Evolutionary conservation across 192 early-diverging fungal genomes (phyloP).

Genomic region (Coemansia sp.): DNA sequence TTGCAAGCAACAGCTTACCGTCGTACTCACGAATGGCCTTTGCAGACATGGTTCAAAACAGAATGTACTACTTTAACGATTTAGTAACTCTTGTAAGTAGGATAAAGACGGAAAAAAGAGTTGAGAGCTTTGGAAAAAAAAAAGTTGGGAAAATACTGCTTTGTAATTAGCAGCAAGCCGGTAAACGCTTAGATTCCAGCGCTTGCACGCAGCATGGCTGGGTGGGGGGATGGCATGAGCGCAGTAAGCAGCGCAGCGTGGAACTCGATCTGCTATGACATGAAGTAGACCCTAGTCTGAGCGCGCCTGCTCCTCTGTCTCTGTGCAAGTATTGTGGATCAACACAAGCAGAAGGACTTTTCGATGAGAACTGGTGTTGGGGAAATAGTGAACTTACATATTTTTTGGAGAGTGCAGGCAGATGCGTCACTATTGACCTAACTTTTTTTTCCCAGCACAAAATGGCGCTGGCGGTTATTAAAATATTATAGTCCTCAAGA

Average conservation of each 20-base stretch:
- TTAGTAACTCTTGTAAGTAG: too few relatives aligned
- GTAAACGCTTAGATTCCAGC: too few relatives aligned
- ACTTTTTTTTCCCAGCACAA: background rate
- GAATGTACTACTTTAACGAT: too few relatives aligned
- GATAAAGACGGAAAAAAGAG: too few relatives aligned
- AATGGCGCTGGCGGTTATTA: too few relatives aligned
- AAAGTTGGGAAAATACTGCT: too few relatives aligned
- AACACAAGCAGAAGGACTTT: background rate
- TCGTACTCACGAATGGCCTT: conserved; percentile 97
- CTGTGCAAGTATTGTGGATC: background rate
- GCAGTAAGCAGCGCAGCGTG: too few relatives aligned
- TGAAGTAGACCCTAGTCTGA: background rate
- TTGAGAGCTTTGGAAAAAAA: too few relatives aligned
- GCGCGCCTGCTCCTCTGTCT: background rate
- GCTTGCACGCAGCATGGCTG: too few relatives aligned
- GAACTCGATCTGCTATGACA: too few relatives aligned
- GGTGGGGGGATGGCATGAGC: too few relatives aligned
- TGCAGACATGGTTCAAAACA: conserved; percentile 62
- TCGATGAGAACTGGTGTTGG: background rate
- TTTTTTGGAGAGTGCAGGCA: background rate
- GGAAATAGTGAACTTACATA: background rate
- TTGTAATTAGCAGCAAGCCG: too few relatives aligned
- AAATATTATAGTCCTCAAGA: background rate
- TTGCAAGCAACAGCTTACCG: conserved; percentile 92
- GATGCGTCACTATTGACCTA: background rate